These are phyloP conservation scores for Pyrus communis DNA, from an alignment of 306 rosid genomes.

Conservation along the genomic window DNA sequence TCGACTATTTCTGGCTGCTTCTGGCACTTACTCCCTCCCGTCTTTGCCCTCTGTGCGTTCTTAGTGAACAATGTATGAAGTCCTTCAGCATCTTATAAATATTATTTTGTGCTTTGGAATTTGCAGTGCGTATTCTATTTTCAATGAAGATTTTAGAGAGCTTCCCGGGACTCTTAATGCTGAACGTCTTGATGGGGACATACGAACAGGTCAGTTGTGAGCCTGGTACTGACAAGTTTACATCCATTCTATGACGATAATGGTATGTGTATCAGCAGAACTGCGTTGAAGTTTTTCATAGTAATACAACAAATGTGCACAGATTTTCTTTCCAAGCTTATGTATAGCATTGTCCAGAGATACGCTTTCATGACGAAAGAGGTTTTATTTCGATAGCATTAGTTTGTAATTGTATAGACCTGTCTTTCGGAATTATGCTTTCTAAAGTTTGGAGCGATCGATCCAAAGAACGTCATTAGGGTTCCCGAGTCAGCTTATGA, in stretches of 20 bases:
- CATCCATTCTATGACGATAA: not conserved
- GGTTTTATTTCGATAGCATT: too few relatives aligned
- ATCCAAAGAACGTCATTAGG: too few relatives aligned
- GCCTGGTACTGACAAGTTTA: not conserved
- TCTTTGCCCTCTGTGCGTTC: not conserved
- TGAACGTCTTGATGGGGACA: constrained; percentile 76
- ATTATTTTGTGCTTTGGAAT: not conserved
- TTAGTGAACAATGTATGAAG: not conserved
- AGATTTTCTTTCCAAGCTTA: not conserved
- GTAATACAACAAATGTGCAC: not conserved
- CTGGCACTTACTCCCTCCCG: not conserved
- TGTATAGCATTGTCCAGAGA: too few relatives aligned
- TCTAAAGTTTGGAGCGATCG: too few relatives aligned
- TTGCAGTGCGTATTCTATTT: constrained; percentile 88
- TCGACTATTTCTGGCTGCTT: not conserved
- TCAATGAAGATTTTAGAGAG: constrained; percentile 92
- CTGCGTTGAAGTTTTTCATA: not conserved
- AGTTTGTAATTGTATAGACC: too few relatives aligned
- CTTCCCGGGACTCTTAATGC: constrained; percentile 90
- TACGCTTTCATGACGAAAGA: too few relatives aligned
- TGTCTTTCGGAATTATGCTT: too few relatives aligned
- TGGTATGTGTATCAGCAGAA: not conserved
- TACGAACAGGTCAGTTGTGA: constrained; percentile 87
- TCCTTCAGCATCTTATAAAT: not conserved
- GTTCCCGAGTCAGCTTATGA: too few relatives aligned